These are phyloP conservation scores for Trichoderma virens DNA, from an alignment of 495 filamentous ascomycete species.

Conservation along the genomic window DNA sequence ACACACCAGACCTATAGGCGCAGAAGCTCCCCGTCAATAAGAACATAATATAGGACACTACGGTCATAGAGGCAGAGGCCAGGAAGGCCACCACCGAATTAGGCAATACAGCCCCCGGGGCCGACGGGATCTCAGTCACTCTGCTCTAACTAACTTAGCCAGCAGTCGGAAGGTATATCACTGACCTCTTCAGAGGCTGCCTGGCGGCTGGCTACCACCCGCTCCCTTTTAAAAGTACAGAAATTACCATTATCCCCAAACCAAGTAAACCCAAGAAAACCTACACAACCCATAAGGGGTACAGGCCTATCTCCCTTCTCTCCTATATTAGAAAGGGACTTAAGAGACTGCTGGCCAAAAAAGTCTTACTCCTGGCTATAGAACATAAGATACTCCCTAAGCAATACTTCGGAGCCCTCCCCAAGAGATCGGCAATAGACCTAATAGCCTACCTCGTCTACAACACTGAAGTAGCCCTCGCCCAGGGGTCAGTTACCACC, in stretches of 20 bases:
- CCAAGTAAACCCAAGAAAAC: not conserved
- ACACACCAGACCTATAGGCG: not conserved
- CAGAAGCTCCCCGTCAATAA: not conserved
- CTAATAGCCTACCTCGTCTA: not conserved
- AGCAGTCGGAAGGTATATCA: not conserved
- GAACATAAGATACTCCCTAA: not conserved
- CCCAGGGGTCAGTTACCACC: not conserved
- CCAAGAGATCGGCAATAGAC: not conserved
- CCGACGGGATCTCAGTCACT: not conserved
- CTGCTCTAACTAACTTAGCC: not conserved
- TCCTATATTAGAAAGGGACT: not conserved
- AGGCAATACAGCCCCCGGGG: not conserved
- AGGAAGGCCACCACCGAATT: not conserved
- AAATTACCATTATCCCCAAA: slow-evolving; percentile 1
- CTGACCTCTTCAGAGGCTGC: not conserved
- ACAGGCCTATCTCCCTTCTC: not conserved
- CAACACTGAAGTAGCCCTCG: not conserved
- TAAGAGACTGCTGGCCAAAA: not conserved
- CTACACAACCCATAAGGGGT: not conserved
- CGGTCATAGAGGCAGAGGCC: not conserved
- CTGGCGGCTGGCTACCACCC: not conserved
- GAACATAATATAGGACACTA: not conserved
- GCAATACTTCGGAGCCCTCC: not conserved
- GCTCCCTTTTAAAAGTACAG: not conserved
- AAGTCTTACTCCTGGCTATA: not conserved